Conservation (phyloP, 495 filamentous ascomycete species). For the Penicillium samsonianum region DNA sequence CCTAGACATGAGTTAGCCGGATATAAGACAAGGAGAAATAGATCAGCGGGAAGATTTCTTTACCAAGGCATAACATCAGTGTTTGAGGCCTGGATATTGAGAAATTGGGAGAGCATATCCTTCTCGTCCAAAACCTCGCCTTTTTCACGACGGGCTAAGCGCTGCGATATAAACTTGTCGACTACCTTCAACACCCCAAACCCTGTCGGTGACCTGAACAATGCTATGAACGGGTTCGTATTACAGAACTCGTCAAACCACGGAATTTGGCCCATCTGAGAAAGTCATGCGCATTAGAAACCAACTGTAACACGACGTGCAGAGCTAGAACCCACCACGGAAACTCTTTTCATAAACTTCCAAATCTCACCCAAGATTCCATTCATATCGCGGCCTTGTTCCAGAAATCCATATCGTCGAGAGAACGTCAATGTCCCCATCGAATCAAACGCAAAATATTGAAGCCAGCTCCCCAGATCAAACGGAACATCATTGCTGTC, state of each 20-base stretch:
- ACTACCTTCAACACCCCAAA: constrained; percentile 23
- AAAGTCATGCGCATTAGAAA: neutral
- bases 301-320: no score
- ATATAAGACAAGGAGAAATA: neutral
- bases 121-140: neutral
- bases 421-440: constrained; percentile 42
- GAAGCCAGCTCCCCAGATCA: constrained; percentile 41
- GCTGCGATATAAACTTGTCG: neutral
- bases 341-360: constrained; percentile 26
- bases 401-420: constrained; percentile 39
- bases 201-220: constrained; percentile 2
- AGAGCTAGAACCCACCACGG: constrained; percentile 24
- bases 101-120: neutral
- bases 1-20: neutral
- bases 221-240: constrained; percentile 16
- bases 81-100: constrained; percentile 7
- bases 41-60: neutral
- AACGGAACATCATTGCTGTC: constrained; percentile 15
- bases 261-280: constrained; percentile 39
- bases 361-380: constrained; percentile 30
- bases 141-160: no score
- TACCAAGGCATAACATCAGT: constrained; percentile 27
- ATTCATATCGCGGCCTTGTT: constrained; percentile 36
- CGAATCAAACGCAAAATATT: constrained; percentile 49
- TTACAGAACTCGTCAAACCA: constrained; percentile 36